Conservation (phyloP, 495 filamentous ascomycete genomes). For the Lentithecium fluviatile region DNA sequence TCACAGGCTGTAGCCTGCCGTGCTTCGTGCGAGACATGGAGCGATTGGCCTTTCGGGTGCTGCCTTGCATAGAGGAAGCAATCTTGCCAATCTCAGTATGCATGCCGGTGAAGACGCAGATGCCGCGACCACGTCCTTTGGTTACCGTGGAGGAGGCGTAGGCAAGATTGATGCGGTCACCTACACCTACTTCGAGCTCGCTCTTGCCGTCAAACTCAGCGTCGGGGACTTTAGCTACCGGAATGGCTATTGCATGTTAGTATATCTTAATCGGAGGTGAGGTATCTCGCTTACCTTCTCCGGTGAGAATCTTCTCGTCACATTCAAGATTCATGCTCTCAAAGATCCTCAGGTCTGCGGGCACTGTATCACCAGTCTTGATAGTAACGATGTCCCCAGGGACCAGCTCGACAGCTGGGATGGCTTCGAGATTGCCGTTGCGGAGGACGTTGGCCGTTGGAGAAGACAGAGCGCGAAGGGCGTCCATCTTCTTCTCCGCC, state of each 20-base stretch:
- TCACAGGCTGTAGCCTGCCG: slow-evolving; percentile 57
- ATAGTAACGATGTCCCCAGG: slow-evolving; percentile 63
- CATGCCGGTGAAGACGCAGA: slow-evolving; percentile 74
- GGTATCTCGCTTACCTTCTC: slow-evolving; percentile 49
- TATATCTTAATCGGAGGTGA: neutral
- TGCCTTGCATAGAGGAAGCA: slow-evolving; percentile 62
- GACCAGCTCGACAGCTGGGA: slow-evolving; percentile 24
- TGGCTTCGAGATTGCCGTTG: slow-evolving; percentile 45
- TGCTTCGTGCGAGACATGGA: slow-evolving; percentile 65
- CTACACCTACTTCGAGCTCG: slow-evolving; percentile 55
- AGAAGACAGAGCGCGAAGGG: slow-evolving; percentile 30
- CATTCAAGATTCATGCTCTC: slow-evolving; percentile 76
- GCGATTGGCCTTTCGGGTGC: slow-evolving; percentile 57
- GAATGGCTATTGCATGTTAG: slow-evolving; percentile 47
- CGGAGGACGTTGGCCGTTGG: slow-evolving; percentile 28
- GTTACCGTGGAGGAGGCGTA: slow-evolving; percentile 67
- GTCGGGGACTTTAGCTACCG: slow-evolving; percentile 53
- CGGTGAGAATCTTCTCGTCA: slow-evolving; percentile 70
- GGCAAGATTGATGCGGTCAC: slow-evolving; percentile 67
- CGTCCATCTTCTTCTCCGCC: slow-evolving; percentile 37
- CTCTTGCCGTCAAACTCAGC: slow-evolving; percentile 44
- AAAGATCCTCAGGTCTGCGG: slow-evolving; percentile 71
- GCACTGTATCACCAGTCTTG: slow-evolving; percentile 81
- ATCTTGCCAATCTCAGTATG: slow-evolving; percentile 83
- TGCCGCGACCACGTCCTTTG: slow-evolving; percentile 65